phyloP scores from a whole-genome alignment of 768 basidiomycete genomes.

The Auricularia auricula-judae region DNA sequence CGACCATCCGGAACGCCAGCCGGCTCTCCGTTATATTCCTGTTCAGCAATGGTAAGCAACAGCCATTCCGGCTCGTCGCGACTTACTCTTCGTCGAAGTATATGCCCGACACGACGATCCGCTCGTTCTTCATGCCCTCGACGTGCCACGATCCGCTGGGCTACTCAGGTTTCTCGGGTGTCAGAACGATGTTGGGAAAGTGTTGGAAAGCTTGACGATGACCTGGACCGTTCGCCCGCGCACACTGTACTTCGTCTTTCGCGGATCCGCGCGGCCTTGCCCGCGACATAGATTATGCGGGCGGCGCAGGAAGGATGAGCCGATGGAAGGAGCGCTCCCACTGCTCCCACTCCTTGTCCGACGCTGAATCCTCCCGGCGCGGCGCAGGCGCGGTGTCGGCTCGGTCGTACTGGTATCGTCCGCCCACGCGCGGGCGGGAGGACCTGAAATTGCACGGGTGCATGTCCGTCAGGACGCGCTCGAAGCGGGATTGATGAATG shows the following conservation, averaged over 20 bases:
- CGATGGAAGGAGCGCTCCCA: background rate
- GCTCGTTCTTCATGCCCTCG: slow-evolving; percentile 42
- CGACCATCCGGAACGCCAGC: slow-evolving; percentile 40
- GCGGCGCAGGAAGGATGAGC: too few species aligned
- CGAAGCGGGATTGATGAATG: slow-evolving; percentile 33
- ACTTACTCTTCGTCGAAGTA: slow-evolving; percentile 11
- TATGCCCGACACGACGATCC: slow-evolving; percentile 35
- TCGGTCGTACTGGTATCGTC: too few species aligned
- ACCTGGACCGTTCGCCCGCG: slow-evolving; percentile 26
- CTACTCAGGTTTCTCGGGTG: slow-evolving; percentile 25
- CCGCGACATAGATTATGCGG: too few species aligned
- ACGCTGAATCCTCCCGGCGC: slow-evolving; percentile 14
- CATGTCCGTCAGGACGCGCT: slow-evolving; percentile 40
- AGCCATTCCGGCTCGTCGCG: background rate
- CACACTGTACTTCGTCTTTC: slow-evolving; percentile 23
- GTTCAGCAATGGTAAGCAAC: background rate
- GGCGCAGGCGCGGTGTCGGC: background rate
- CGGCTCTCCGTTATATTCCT: slow-evolving; percentile 34
- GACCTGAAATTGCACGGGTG: slow-evolving; percentile 23
- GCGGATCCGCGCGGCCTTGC: background rate
- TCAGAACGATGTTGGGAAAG: slow-evolving; percentile 5
- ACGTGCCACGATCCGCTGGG: slow-evolving; percentile 34
- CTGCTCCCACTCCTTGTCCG: slow-evolving; percentile 33
- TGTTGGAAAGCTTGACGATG: slow-evolving; percentile 30
- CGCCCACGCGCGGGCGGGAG: slow-evolving; percentile 23